Conservation (phyloP, 495 filamentous ascomycete genomes). For the Aspergillus homomorphus region DNA sequence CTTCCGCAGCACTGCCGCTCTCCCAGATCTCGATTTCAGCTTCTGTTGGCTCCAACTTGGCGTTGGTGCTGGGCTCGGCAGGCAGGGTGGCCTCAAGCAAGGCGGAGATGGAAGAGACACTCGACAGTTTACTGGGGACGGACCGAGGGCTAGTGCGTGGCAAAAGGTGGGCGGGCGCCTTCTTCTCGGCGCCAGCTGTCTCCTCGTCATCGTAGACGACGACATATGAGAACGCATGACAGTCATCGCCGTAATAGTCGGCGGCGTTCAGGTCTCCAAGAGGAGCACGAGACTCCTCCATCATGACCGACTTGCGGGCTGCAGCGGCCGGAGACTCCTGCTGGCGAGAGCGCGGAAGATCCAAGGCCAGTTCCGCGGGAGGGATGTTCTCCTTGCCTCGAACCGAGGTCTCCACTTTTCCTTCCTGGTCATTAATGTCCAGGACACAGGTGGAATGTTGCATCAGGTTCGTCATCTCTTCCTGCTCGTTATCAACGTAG, state of each 20-base stretch:
- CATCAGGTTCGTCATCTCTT: conserved; percentile 86
- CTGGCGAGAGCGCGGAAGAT: conserved; percentile 26
- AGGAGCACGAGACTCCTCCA: conserved; percentile 60
- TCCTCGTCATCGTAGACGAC: conserved; percentile 58
- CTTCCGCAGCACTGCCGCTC: conserved; percentile 57
- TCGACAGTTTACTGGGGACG: conserved; percentile 22
- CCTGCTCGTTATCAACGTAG: conserved; percentile 85
- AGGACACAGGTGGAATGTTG: conserved; percentile 83
- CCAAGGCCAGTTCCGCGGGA: conserved; percentile 34
- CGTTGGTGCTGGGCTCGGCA: conserved; percentile 6
- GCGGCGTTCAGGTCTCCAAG: conserved; percentile 66
- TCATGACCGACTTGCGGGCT: conserved; percentile 35
- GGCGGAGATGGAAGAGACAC: conserved; percentile 31
- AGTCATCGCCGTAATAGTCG: conserved; percentile 71
- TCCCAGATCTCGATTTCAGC: conserved; percentile 58
- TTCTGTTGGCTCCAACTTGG: conserved; percentile 15
- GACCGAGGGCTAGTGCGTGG: conserved; percentile 10
- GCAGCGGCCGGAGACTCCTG: conserved; percentile 29
- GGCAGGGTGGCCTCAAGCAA: conserved; percentile 28
- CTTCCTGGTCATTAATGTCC: conserved; percentile 68
- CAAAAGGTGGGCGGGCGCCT: conserved; percentile 18
- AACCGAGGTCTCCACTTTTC: conserved; percentile 42
- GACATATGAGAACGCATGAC: conserved; percentile 57
- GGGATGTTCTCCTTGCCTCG: conserved; percentile 93
- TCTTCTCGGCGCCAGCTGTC: conserved; percentile 20